phyloP scores from a whole-genome alignment of 306 rosid genomes.

The Fagus sylvatica region DNA sequence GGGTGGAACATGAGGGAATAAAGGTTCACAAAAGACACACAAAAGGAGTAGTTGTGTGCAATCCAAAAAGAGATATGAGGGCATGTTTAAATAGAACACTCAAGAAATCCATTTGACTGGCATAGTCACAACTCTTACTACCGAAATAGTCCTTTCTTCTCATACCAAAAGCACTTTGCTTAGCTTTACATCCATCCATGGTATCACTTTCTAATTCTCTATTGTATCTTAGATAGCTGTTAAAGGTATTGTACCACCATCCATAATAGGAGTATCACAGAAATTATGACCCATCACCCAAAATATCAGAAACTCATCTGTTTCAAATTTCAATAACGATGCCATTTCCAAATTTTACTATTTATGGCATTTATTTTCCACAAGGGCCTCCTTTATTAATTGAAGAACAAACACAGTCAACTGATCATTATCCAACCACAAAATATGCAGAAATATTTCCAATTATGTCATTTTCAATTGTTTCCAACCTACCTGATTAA shows the following conservation, averaged over 20 bases:
- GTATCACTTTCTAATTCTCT: background rate
- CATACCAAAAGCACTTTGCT: background rate
- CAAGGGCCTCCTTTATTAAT: background rate
- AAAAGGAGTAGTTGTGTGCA: background rate
- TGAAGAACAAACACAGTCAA: background rate
- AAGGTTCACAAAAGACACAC: background rate
- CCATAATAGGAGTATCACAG: background rate
- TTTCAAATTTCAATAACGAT: background rate
- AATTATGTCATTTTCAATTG: background rate
- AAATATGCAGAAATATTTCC: background rate
- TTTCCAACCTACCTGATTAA: background rate
- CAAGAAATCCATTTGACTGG: background rate
- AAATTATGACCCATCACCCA: background rate
- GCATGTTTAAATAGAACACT: background rate
- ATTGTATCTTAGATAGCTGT: background rate
- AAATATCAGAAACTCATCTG: background rate
- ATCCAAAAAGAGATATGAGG: background rate
- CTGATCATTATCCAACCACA: background rate
- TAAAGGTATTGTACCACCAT: background rate
- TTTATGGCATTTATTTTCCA: background rate
- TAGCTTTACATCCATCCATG: background rate
- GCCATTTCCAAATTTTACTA: background rate
- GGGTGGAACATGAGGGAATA: too few relatives aligned
- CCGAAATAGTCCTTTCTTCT: background rate
- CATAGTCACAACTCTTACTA: background rate